phyloP scores from a whole-genome alignment of 257 asterid species.

The Solanum pennellii region DNA sequence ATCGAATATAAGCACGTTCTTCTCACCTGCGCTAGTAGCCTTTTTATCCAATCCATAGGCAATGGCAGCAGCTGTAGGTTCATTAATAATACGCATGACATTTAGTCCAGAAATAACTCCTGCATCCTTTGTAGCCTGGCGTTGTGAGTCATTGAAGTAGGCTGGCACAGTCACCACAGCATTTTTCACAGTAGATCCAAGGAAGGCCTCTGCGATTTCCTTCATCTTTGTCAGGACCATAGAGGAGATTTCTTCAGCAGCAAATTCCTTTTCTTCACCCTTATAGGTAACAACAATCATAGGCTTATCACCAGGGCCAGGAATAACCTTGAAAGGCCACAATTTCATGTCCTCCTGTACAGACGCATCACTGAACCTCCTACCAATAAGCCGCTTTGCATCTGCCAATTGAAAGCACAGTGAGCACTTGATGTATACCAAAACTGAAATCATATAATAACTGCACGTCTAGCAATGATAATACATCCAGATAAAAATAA shows the following conservation, averaged over 20 bases:
- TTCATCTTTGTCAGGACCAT: slow-evolving; percentile 19
- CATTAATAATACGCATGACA: slow-evolving; percentile 31
- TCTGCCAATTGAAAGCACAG: background rate
- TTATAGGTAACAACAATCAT: slow-evolving; percentile 17
- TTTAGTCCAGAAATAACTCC: slow-evolving; percentile 32
- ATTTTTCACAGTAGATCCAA: slow-evolving; percentile 24
- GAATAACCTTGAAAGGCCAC: slow-evolving; percentile 19
- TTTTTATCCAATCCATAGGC: slow-evolving; percentile 35
- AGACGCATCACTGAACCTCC: slow-evolving; percentile 12
- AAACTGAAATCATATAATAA: background rate
- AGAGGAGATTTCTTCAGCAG: slow-evolving; percentile 20
- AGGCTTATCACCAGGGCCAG: slow-evolving; percentile 23
- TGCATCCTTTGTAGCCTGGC: slow-evolving; percentile 38
- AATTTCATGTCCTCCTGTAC: slow-evolving; percentile 13
- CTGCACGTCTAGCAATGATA: background rate
- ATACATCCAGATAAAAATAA: background rate
- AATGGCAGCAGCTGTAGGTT: slow-evolving; percentile 36
- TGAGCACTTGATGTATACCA: slow-evolving; percentile 4
- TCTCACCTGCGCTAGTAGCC: slow-evolving; percentile 24
- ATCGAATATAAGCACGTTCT: slow-evolving; percentile 30
- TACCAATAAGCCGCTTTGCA: slow-evolving; percentile 20
- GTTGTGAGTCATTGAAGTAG: slow-evolving; percentile 35
- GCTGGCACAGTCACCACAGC: slow-evolving; percentile 37
- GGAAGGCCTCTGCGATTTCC: slow-evolving; percentile 17
- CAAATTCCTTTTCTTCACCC: slow-evolving; percentile 20